Percentiles rank a stretch among this genome's conserved stretches.
phyloP scores from a whole-genome alignment of 1,284 basidiomycete genomes.

The Cronartium ribicola region DNA sequence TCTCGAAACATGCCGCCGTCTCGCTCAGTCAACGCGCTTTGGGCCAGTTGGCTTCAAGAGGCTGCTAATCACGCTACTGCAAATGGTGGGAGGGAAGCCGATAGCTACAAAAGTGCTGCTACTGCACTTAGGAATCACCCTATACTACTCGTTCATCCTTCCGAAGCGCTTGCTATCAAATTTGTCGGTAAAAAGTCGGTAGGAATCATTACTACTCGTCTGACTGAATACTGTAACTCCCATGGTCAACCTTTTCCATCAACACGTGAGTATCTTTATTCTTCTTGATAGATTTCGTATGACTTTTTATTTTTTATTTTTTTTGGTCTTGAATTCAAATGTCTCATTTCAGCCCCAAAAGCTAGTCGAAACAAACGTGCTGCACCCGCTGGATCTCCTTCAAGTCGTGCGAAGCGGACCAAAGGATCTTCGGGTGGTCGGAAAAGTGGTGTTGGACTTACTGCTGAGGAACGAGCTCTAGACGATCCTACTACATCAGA shows the following conservation, averaged over 20 bases:
- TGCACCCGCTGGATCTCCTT: not conserved
- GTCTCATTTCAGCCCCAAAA: not conserved
- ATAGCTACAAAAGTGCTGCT: slow-evolving; percentile 18
- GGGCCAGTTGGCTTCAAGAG: slow-evolving; percentile 33
- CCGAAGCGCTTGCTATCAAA: slow-evolving; percentile 19
- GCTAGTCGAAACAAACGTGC: not conserved
- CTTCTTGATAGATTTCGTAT: not conserved
- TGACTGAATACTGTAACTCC: slow-evolving; percentile 12
- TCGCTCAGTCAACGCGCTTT: not conserved
- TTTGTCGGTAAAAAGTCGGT: slow-evolving; percentile 21
- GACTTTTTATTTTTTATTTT: not conserved
- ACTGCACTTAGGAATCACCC: slow-evolving; percentile 12
- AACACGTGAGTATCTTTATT: slow-evolving; percentile 7
- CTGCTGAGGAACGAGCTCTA: slow-evolving; percentile 31
- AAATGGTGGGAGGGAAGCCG: slow-evolving; percentile 21
- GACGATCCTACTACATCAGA: slow-evolving; percentile 22
- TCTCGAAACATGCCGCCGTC: too few relatives aligned
- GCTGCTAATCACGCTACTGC: slow-evolving; percentile 22
- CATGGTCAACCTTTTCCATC: slow-evolving; percentile 14
- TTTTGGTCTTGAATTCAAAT: not conserved
- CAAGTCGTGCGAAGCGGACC: not conserved
- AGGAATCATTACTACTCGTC: slow-evolving; percentile 9
- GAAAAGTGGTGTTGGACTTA: not conserved
- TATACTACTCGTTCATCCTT: slow-evolving; percentile 14
- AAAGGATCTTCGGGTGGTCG: not conserved